A percentile compares a stretch with the other conserved stretches of the same genome.
phyloP scores from a whole-genome alignment of 2,329 filamentous ascomycete genomes.

The Neocatenulostroma microsporum region DNA sequence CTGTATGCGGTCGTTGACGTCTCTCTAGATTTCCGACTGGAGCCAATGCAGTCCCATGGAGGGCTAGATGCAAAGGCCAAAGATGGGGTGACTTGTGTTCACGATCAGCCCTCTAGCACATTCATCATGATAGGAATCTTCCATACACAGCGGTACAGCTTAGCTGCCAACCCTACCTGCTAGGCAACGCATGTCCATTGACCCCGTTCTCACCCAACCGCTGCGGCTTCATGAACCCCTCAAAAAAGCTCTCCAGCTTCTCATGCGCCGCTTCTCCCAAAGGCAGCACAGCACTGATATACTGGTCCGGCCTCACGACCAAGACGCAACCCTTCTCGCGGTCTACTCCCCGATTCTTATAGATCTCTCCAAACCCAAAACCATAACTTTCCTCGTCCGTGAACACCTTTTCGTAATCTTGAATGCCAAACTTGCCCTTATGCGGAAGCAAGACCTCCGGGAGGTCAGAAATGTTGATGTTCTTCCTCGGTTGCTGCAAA shows the following conservation, averaged over 20 bases:
- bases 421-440: conserved; percentile 29
- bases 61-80: too few species aligned
- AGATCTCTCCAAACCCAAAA: conserved; percentile 34
- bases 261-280: conserved; percentile 16
- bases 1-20: too few species aligned
- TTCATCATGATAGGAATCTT: too few species aligned
- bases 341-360: conserved; percentile 54
- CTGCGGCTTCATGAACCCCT: conserved; percentile 18
- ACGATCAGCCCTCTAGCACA: too few species aligned
- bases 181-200: too few species aligned
- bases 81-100: too few species aligned
- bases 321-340: conserved; percentile 50
- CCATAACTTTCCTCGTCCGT: conserved; percentile 39
- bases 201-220: too few species aligned
- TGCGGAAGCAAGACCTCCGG: conserved; percentile 39
- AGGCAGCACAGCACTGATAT: conserved; percentile 41
- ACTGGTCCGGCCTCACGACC: conserved; percentile 59
- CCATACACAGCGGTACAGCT: too few species aligned
- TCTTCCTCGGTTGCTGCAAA: conserved; percentile 23
- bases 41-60: too few species aligned
- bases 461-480: conserved; percentile 30
- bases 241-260: conserved; percentile 24
- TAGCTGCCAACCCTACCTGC: too few species aligned
- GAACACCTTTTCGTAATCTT: conserved; percentile 37
- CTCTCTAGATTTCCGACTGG: too few species aligned